phyloP scores from a whole-genome alignment of 176 grass and related monocot genomes.

The Aegilops speltoides region DNA sequence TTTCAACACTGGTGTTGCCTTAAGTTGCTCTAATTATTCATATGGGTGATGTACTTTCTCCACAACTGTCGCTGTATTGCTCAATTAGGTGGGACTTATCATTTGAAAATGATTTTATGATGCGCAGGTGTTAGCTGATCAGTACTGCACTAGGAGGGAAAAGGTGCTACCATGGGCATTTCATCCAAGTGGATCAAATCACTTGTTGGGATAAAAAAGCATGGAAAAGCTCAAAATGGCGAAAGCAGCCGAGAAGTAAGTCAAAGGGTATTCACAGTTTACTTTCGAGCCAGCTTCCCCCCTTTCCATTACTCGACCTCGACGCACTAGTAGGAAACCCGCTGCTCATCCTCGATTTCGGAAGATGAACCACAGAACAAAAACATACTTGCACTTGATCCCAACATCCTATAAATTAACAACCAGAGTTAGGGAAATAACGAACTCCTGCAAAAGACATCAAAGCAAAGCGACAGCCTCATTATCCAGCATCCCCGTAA shows the following conservation, averaged over 20 bases:
- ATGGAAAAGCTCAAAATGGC: conserved; percentile 50
- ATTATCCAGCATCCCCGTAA: not conserved
- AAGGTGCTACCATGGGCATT: conserved; percentile 52
- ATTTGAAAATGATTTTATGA: not conserved
- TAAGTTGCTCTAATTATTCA: not conserved
- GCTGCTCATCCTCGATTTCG: not conserved
- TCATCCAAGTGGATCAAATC: conserved; percentile 89
- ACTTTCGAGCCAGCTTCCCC: not conserved
- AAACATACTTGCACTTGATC: not conserved
- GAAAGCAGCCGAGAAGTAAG: conserved; percentile 65
- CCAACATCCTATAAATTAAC: not conserved
- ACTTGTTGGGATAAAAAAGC: conserved; percentile 73
- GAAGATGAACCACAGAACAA: not conserved
- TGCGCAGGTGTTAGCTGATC: conserved; percentile 25
- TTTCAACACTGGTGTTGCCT: not conserved
- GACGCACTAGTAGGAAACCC: not conserved
- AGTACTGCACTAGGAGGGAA: not conserved
- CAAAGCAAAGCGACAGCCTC: not conserved
- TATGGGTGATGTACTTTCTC: not conserved
- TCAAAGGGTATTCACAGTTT: not conserved
- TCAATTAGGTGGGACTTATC: not conserved
- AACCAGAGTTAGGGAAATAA: not conserved
- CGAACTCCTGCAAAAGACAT: not conserved
- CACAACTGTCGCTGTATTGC: not conserved
- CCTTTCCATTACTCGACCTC: not conserved